Conservation (phyloP, 352 stramenopile genomes). For the Pythium oligandrum region DNA sequence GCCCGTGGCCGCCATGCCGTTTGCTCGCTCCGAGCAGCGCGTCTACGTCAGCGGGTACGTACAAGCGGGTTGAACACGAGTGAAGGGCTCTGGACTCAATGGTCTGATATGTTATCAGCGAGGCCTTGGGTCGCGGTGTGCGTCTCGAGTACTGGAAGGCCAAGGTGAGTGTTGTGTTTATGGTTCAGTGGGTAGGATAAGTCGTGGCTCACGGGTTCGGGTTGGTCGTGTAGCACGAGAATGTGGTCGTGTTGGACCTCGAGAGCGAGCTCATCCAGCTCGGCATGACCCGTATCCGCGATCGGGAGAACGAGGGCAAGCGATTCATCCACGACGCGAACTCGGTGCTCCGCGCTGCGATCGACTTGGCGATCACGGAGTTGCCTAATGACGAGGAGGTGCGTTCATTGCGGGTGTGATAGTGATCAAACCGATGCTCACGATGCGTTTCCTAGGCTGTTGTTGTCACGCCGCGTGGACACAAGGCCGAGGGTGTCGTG, state of each 20-base stretch:
- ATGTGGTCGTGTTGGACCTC: constrained; percentile 79
- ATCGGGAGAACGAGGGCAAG: constrained; percentile 57
- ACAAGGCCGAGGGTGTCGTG: constrained; percentile 63
- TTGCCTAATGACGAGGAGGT: constrained; percentile 81
- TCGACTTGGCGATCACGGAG: constrained; percentile 74
- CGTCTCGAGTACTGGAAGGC: constrained; percentile 85
- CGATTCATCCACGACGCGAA: constrained; percentile 77
- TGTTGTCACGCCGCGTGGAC: constrained; percentile 66
- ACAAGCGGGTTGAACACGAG: background rate
- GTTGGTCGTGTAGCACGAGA: constrained; percentile 53
- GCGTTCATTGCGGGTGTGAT: background rate
- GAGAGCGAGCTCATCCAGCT: constrained; percentile 84
- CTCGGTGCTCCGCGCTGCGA: constrained; percentile 51
- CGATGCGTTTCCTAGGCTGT: constrained; percentile 34
- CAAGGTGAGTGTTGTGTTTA: constrained; percentile 32
- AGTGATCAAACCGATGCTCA: constrained; percentile 1
- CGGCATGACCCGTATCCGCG: constrained; percentile 73
- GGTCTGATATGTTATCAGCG: constrained; percentile 24
- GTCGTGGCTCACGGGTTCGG: too few relatives aligned
- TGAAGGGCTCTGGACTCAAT: background rate
- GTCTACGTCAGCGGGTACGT: constrained; percentile 68
- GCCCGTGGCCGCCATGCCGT: constrained; percentile 23
- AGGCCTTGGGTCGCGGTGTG: constrained; percentile 72
- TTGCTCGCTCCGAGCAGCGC: constrained; percentile 39
- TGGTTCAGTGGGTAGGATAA: background rate